Percentiles rank a stretch among this genome's conserved stretches.
Evolutionary conservation across 805 yeast genomes (phyloP).

Genomic region (Candida piceae): DNA sequence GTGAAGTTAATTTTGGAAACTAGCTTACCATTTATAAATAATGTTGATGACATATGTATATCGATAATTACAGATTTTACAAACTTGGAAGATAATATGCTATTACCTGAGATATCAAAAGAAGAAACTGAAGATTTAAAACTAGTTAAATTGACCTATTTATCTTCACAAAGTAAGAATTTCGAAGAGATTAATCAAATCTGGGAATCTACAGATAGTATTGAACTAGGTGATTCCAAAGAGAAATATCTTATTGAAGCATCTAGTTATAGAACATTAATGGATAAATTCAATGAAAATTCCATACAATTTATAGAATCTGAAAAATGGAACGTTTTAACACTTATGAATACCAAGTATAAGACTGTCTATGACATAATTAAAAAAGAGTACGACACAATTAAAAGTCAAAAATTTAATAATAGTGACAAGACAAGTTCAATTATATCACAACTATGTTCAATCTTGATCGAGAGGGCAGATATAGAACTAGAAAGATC

Average conservation of each 20-base stretch:
- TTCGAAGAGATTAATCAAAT: constrained; percentile 24
- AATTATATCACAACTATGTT: constrained; percentile 32
- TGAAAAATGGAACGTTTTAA: constrained; percentile 36
- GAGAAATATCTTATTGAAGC: constrained; percentile 39
- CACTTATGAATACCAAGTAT: constrained; percentile 32
- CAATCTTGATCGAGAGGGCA: constrained; percentile 44
- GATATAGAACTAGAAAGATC: constrained; percentile 49
- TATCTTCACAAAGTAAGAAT: constrained; percentile 26
- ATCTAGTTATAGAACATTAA: constrained; percentile 38
- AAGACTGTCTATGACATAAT: constrained; percentile 37
- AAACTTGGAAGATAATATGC: constrained; percentile 10
- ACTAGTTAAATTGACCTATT: constrained; percentile 27
- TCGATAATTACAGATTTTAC: constrained; percentile 13
- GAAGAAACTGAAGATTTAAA: constrained; percentile 30
- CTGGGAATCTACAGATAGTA: constrained; percentile 30
- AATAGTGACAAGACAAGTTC: constrained; percentile 20
- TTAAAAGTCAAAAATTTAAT: constrained; percentile 8
- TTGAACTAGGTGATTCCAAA: constrained; percentile 24
- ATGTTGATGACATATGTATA: constrained; percentile 13
- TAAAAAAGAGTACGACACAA: constrained; percentile 17
- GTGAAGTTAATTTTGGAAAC: not conserved
- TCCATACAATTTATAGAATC: constrained; percentile 12
- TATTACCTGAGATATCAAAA: constrained; percentile 27
- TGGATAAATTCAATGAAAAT: constrained; percentile 30
- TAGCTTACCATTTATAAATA: constrained; percentile 6